These are phyloP conservation scores for Termitomyces sp. DNA, from an alignment of 768 basidiomycete species.

Conservation along the genomic window DNA sequence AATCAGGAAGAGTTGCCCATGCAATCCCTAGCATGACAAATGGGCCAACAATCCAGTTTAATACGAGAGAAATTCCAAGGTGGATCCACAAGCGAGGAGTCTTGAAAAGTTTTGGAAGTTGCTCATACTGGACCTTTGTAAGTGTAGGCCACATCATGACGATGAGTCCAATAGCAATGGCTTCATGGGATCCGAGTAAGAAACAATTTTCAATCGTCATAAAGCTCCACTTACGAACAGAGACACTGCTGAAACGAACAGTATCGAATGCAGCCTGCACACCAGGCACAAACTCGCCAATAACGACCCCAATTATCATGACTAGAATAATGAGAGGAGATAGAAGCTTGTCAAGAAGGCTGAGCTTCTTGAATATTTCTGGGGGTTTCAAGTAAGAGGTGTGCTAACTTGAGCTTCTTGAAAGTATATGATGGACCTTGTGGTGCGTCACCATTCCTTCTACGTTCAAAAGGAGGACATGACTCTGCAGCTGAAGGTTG, in stretches of 20 bases:
- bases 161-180: slow-evolving; percentile 75
- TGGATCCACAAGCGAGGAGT: slow-evolving; percentile 59
- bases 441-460: background rate
- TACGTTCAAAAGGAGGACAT: background rate
- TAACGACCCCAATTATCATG: slow-evolving; percentile 73
- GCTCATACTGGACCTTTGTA: slow-evolving; percentile 74
- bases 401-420: background rate
- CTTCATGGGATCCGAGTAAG: slow-evolving; percentile 26
- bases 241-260: slow-evolving; percentile 61
- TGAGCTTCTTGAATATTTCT: slow-evolving; percentile 2
- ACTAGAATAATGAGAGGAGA: slow-evolving; percentile 30
- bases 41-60: slow-evolving; percentile 82
- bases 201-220: background rate
- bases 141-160: slow-evolving; percentile 88
- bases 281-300: slow-evolving; percentile 59
- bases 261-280: slow-evolving; percentile 61
- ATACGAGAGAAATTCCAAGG: slow-evolving; percentile 54
- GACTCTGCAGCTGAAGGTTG: background rate
- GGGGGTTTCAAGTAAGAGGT: background rate
- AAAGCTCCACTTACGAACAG: slow-evolving; percentile 54
- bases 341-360: background rate
- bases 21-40: slow-evolving; percentile 81
- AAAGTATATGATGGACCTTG: background rate
- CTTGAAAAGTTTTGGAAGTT: slow-evolving; percentile 49
- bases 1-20: slow-evolving; percentile 81